These are phyloP conservation scores for Macrotyloma uniflorum DNA, from an alignment of 306 rosid species.

Conservation along the genomic window DNA sequence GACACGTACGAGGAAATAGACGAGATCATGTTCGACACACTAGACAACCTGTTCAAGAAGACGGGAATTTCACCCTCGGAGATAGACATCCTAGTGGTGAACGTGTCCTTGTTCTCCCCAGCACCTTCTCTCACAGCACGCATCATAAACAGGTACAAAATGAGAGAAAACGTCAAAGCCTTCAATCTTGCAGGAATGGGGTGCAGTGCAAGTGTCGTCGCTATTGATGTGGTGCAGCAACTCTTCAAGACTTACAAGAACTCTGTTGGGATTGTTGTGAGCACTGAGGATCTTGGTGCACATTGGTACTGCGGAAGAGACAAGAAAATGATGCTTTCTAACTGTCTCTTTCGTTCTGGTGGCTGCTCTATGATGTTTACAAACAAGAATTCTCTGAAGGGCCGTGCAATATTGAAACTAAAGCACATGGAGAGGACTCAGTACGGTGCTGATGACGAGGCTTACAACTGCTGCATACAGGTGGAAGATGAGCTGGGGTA, in stretches of 20 bases:
- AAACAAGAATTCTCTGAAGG: conserved; percentile 46
- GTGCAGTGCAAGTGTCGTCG: conserved; percentile 79
- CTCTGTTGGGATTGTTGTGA: conserved; percentile 64
- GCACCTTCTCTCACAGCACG: conserved; percentile 74
- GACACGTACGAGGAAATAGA: conserved; percentile 70
- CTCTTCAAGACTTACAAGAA: conserved; percentile 58
- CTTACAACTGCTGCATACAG: conserved; percentile 79
- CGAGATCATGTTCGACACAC: conserved; percentile 68
- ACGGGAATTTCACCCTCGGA: conserved; percentile 60
- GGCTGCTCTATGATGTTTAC: conserved; percentile 81
- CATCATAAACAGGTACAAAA: conserved; percentile 73
- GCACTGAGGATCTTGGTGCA: conserved; percentile 78
- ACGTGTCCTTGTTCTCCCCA: conserved; percentile 80
- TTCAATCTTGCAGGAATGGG: conserved; percentile 92
- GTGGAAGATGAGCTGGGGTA: conserved; percentile 67
- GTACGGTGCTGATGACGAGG: conserved; percentile 72
- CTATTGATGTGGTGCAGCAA: conserved; percentile 70
- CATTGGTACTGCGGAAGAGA: conserved; percentile 81
- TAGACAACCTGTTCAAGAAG: conserved; percentile 59
- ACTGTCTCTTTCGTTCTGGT: conserved; percentile 81
- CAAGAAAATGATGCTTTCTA: conserved; percentile 76
- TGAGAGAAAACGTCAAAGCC: conserved; percentile 68
- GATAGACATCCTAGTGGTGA: conserved; percentile 74
- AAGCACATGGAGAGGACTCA: conserved; percentile 70
- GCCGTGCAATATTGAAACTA: conserved; percentile 63